These are phyloP conservation scores for Babesia sp. DNA, from an alignment of 169 alveolate species.

Conservation along the genomic window DNA sequence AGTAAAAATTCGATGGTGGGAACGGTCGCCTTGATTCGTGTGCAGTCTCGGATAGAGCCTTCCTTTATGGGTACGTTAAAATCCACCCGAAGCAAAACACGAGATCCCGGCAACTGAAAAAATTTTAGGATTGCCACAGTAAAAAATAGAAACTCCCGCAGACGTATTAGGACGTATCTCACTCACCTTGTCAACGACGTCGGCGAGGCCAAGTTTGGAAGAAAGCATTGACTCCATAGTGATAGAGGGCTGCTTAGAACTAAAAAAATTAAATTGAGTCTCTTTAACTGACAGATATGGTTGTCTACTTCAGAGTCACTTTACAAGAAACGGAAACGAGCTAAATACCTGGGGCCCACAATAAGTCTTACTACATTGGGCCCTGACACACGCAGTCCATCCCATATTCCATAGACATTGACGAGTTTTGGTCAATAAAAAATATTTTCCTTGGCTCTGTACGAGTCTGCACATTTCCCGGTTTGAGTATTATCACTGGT, in stretches of 20 bases:
- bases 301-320: not conserved
- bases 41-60: slow-evolving; percentile 89
- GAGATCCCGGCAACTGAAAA: slow-evolving; percentile 85
- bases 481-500: not conserved
- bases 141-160: not conserved
- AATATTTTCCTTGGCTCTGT: too few species aligned
- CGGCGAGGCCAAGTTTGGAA: slow-evolving; percentile 63
- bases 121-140: not conserved
- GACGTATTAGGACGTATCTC: not conserved
- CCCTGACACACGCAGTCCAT: too few species aligned
- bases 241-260: not conserved
- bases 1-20: slow-evolving; percentile 91
- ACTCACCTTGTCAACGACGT: slow-evolving; percentile 58
- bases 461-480: too few species aligned
- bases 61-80: slow-evolving; percentile 95
- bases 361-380: too few species aligned
- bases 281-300: not conserved
- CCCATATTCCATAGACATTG: too few species aligned
- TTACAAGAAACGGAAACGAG: not conserved
- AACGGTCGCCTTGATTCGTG: slow-evolving; percentile 91
- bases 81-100: slow-evolving; percentile 96
- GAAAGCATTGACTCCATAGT: slow-evolving; percentile 48
- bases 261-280: not conserved
- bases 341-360: slow-evolving; percentile 9
- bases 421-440: too few species aligned